Conservation (phyloP, 441 rosid species). For the Melastoma candidum region DNA sequence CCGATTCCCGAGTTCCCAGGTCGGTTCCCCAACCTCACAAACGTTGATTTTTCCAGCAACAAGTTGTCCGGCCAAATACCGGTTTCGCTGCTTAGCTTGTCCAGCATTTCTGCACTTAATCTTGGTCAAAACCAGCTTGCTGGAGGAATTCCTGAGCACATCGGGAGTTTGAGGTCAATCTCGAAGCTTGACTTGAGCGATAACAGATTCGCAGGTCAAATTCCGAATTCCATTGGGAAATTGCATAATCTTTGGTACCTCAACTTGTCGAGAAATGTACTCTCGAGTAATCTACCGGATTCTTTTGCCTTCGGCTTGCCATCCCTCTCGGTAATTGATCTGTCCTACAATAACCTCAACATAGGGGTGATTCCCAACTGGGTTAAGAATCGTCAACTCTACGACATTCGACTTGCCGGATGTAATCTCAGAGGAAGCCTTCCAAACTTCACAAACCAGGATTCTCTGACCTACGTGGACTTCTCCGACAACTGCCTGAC, state of each 20-base stretch:
- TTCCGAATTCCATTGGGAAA: constrained; percentile 57
- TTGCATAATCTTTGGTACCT: constrained; percentile 83
- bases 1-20: constrained; percentile 49
- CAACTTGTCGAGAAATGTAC: constrained; percentile 66
- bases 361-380: constrained; percentile 66
- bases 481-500: constrained; percentile 60
- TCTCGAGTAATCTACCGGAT: constrained; percentile 60
- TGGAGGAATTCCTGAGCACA: constrained; percentile 56
- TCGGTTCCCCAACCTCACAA: constrained; percentile 38
- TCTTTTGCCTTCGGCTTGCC: constrained; percentile 47
- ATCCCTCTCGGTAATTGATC: constrained; percentile 65
- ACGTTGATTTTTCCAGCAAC: constrained; percentile 59
- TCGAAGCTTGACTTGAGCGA: constrained; percentile 49
- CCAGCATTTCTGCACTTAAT: constrained; percentile 49
- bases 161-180: constrained; percentile 57
- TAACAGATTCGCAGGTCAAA: constrained; percentile 56
- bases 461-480: constrained; percentile 54
- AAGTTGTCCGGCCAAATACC: constrained; percentile 55
- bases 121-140: constrained; percentile 54
- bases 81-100: constrained; percentile 43
- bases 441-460: constrained; percentile 57
- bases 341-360: constrained; percentile 69
- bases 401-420: constrained; percentile 71
- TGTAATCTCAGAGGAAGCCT: constrained; percentile 63
- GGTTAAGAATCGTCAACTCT: constrained; percentile 48